phyloP scores from a whole-genome alignment of 169 alveolate species.

The Theileria parva region DNA sequence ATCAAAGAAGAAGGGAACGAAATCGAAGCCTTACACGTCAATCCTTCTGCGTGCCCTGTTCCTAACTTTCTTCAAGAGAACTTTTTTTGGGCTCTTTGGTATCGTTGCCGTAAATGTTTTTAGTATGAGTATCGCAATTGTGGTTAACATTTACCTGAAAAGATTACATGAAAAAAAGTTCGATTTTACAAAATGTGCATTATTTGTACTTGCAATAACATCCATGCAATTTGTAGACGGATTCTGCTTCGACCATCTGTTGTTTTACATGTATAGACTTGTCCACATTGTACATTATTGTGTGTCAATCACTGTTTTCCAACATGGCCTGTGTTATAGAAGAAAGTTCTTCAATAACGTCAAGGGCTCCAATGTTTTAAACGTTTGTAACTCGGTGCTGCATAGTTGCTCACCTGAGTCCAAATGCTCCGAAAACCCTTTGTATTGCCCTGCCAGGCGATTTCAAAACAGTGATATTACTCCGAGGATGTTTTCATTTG shows the following conservation, averaged over 20 bases:
- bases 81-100: conserved; percentile 26
- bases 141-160: conserved; percentile 13
- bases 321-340: conserved; percentile 56
- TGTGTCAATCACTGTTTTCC: conserved; percentile 53
- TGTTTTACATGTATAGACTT: conserved; percentile 36
- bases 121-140: conserved; percentile 30
- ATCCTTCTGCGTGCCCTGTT: conserved; percentile 36
- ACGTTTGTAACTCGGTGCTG: conserved; percentile 18
- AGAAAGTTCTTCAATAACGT: conserved; percentile 10
- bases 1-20: background rate
- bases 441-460: conserved; percentile 47
- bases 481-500: conserved; percentile 39
- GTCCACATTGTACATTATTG: conserved; percentile 32
- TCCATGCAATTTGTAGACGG: conserved; percentile 15
- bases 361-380: background rate
- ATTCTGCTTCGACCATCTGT: conserved; percentile 39
- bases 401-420: conserved; percentile 42
- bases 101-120: conserved; percentile 11
- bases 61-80: conserved; percentile 32
- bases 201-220: conserved; percentile 4
- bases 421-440: conserved; percentile 41
- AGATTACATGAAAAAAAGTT: background rate
- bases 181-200: background rate
- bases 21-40: background rate
- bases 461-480: conserved; percentile 47